Evolutionary conservation across 2,329 filamentous ascomycete genomes (phyloP), one percentile per base, ranked within the genome.

Genomic region (Fusarium udum): DNA sequence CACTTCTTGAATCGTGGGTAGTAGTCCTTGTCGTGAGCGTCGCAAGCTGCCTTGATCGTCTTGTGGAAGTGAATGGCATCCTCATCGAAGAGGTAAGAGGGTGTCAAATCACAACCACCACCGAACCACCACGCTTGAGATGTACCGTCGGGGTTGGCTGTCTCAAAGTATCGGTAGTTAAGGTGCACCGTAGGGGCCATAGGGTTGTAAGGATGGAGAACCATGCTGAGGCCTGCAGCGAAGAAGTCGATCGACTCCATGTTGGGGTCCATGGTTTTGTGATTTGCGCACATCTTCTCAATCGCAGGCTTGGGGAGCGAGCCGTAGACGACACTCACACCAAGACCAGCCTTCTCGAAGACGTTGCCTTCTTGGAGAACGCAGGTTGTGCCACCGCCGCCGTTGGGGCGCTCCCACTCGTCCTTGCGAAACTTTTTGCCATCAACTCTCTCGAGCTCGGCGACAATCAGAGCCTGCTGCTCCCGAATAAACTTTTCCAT

Each of bases 161-260:
- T 99, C 86, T 99, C 96, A 80, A 99, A 99, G 84, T 99, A 99
- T 64, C 96, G 91, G 87, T 98, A 98, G 86, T 99, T 99, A 77
- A 99, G 88, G 82, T 99, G 96, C 24, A 99, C 96, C 0, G 96
- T 99, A 1, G 96, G 96, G 13, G 95, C 95, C 92, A 97, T 97
- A 53, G 96, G 96, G 83, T 99, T 99, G 78, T 90, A 88, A 4
- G 96, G 96, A 82, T 99, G 96, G 59, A 98, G 86, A 32, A 99
- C 95, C 82, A 99, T 88, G 79, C 95, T 97, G 60, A 99, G 86
- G 10, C 96, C 96, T 4, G 95, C 93, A 26, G 95, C 96, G 82
- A 98, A 99, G 88, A 98, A 99, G 78, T 95, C 93, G 69, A 99
- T 87, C 48, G 91, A 93, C 56, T 97, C 92, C 43, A 96, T 90